A percentile compares a stretch with the other conserved stretches of the same genome.
Conservation (phyloP, 192 early-diverging fungal species). For the Pilobolus umbonatus region DNA sequence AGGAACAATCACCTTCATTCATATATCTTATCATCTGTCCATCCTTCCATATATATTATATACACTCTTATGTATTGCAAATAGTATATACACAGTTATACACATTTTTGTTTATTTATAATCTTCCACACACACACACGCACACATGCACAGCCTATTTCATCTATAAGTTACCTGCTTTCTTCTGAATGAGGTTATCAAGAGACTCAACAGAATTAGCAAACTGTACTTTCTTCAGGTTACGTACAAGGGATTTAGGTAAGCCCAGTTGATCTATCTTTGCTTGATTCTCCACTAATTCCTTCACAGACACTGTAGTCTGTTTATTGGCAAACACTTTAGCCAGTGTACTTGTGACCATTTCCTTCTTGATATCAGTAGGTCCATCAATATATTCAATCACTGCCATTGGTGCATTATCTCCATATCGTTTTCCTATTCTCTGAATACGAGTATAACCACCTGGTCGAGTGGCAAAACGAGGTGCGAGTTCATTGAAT, state of each 20-base stretch:
- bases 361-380: slow-evolving; percentile 62
- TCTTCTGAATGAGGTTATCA: slow-evolving; percentile 17
- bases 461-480: slow-evolving; percentile 71
- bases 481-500: slow-evolving; percentile 74
- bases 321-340: slow-evolving; percentile 10
- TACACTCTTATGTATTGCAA: no score
- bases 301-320: slow-evolving; percentile 20
- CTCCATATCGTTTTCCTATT: slow-evolving; percentile 71
- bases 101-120: background rate
- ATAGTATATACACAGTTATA: no score
- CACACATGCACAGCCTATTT: background rate
- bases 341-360: slow-evolving; percentile 44
- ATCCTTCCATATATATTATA: no score
- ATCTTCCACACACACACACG: background rate
- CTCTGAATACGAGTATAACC: slow-evolving; percentile 88
- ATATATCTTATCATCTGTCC: no score
- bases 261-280: slow-evolving; percentile 16
- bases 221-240: slow-evolving; percentile 32
- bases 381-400: slow-evolving; percentile 89
- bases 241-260: slow-evolving; percentile 22
- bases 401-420: slow-evolving; percentile 84
- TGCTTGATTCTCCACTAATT: slow-evolving; percentile 10
- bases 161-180: slow-evolving; percentile 1
- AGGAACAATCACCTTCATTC: no score
- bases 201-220: slow-evolving; percentile 16